These are phyloP conservation scores for Sugiyamaella qingdaonensis DNA, from an alignment of 805 yeast species.

Conservation along the genomic window DNA sequence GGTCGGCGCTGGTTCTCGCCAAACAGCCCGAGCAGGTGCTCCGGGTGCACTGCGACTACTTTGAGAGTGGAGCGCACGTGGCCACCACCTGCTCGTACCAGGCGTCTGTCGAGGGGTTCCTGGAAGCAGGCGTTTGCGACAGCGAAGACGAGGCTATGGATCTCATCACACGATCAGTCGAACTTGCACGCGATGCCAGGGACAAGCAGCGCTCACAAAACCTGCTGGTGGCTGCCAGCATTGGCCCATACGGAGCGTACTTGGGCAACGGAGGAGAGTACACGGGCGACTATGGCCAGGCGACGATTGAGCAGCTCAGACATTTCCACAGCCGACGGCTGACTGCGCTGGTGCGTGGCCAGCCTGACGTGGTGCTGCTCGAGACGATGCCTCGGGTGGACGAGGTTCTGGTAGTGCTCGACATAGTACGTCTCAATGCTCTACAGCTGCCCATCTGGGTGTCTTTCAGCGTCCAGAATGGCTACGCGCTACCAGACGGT, in stretches of 20 bases:
- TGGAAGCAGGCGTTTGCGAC: constrained; percentile 7
- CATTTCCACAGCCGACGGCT: constrained; percentile 51
- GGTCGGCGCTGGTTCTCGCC: constrained; percentile 58
- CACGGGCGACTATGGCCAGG: constrained; percentile 55
- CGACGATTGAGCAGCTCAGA: constrained; percentile 36
- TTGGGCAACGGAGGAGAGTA: constrained; percentile 68
- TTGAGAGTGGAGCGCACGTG: constrained; percentile 51
- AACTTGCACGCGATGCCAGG: constrained; percentile 29
- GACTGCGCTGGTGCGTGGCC: constrained; percentile 34
- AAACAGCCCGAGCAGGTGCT: constrained; percentile 42
- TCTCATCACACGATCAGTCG: constrained; percentile 19
- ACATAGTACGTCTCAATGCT: constrained; percentile 33
- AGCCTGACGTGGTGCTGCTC: constrained; percentile 53
- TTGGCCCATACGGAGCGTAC: constrained; percentile 77
- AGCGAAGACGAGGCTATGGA: constrained; percentile 15
- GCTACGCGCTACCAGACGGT: constrained; percentile 47
- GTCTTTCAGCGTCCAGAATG: constrained; percentile 42
- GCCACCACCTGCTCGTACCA: constrained; percentile 60
- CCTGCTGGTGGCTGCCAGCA: constrained; percentile 51
- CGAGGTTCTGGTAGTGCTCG: constrained; percentile 52
- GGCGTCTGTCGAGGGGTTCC: constrained; percentile 43
- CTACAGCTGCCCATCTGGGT: constrained; percentile 44
- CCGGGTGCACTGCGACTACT: constrained; percentile 48
- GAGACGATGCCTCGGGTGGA: constrained; percentile 67
- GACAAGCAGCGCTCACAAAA: neutral